Evolutionary conservation across 2,329 filamentous ascomycete species (phyloP).

Genomic region (Nemania abortiva): DNA sequence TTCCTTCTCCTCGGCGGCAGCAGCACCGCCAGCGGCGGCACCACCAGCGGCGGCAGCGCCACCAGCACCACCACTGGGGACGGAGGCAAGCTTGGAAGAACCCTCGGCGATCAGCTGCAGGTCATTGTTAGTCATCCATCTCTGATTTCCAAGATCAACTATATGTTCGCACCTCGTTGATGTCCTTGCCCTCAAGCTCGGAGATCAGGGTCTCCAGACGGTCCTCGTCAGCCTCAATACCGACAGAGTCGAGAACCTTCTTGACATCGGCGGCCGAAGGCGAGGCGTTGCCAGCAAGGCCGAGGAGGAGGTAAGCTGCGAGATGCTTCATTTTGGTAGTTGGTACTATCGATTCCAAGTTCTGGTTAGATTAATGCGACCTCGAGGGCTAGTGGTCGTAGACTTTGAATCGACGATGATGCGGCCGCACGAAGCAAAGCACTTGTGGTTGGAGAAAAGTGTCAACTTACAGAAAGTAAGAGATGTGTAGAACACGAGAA

Average conservation of each 20-base stretch:
- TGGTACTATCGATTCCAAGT: slow-evolving; percentile 43
- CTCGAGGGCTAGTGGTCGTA: not conserved
- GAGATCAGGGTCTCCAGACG: slow-evolving; percentile 87
- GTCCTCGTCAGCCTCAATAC: slow-evolving; percentile 91
- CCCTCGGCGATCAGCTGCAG: slow-evolving; percentile 89
- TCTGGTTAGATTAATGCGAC: slow-evolving; percentile 38
- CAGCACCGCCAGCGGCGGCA: slow-evolving; percentile 72
- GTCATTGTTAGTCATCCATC: slow-evolving; percentile 39
- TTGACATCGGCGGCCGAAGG: slow-evolving; percentile 90
- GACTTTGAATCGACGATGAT: not conserved
- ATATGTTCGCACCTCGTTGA: slow-evolving; percentile 81
- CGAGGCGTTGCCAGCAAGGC: slow-evolving; percentile 90
- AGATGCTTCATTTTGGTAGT: slow-evolving; percentile 97
- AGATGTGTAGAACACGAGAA: slow-evolving; percentile 78
- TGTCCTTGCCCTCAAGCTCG: slow-evolving; percentile 92
- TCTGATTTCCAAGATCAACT: not conserved
- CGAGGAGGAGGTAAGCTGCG: slow-evolving; percentile 98
- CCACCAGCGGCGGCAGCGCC: slow-evolving; percentile 75
- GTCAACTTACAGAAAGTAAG: slow-evolving; percentile 54
- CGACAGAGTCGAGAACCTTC: slow-evolving; percentile 89
- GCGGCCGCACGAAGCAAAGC: not conserved
- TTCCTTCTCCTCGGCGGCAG: slow-evolving; percentile 75
- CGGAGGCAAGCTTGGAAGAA: slow-evolving; percentile 93
- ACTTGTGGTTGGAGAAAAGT: not conserved
- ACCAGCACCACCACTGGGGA: slow-evolving; percentile 90